phyloP scores from a whole-genome alignment of 2,329 filamentous ascomycete species.

The Akanthomyces muscarius region DNA sequence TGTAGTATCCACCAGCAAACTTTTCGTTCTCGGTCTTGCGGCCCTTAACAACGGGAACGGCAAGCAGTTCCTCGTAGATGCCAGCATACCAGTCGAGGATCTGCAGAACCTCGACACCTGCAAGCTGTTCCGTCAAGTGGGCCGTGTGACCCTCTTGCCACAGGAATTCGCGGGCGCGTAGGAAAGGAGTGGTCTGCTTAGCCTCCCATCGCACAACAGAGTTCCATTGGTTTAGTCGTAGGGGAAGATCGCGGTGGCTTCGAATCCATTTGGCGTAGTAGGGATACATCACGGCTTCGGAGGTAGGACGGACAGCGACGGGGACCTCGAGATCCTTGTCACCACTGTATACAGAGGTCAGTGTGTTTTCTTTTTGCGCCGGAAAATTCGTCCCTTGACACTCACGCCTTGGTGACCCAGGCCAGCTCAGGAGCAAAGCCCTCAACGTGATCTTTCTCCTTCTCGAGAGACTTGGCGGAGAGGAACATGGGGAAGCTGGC shows the following conservation, averaged over 20 bases:
- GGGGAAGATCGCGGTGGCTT: slow-evolving; percentile 88
- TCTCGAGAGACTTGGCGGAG: slow-evolving; percentile 78
- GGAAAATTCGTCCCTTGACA: slow-evolving; percentile 20
- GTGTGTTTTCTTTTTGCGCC: neutral
- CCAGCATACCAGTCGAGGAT: slow-evolving; percentile 91
- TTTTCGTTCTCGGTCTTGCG: slow-evolving; percentile 97
- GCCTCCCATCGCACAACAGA: slow-evolving; percentile 91
- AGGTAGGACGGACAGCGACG: slow-evolving; percentile 64
- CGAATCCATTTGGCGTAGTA: slow-evolving; percentile 98
- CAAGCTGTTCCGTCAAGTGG: slow-evolving; percentile 77
- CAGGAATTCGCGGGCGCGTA: slow-evolving; percentile 89
- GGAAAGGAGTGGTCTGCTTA: slow-evolving; percentile 84
- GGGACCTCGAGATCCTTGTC: slow-evolving; percentile 86
- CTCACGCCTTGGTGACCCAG: slow-evolving; percentile 80
- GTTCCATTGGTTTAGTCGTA: slow-evolving; percentile 98
- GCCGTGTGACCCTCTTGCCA: slow-evolving; percentile 97
- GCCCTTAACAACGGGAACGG: slow-evolving; percentile 90
- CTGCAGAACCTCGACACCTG: slow-evolving; percentile 80
- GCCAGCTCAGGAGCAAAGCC: slow-evolving; percentile 94
- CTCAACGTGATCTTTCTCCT: slow-evolving; percentile 94
- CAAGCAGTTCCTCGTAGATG: slow-evolving; percentile 89
- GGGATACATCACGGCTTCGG: slow-evolving; percentile 84
- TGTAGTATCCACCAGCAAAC: slow-evolving; percentile 95
- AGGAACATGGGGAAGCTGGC: slow-evolving; percentile 97
- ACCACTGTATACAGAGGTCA: slow-evolving; percentile 51